These are phyloP conservation scores for Cystobasidium ongulense DNA, from an alignment of 768 basidiomycete species.

Conservation along the genomic window DNA sequence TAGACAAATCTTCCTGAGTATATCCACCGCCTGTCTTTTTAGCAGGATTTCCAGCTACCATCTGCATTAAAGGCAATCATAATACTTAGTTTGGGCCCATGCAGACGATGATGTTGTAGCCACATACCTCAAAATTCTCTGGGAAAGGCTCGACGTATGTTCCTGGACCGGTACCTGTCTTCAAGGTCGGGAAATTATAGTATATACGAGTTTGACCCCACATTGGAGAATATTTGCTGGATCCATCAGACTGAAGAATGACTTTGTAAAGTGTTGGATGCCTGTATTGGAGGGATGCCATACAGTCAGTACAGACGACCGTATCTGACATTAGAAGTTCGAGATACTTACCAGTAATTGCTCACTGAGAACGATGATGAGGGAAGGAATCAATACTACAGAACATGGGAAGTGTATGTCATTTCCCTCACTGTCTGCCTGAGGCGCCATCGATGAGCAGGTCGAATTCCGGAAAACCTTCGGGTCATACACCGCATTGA, in stretches of 20 bases:
- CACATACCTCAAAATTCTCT: conserved; percentile 15
- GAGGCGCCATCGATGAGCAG: conserved; percentile 2
- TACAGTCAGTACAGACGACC: not conserved
- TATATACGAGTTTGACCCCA: conserved; percentile 26
- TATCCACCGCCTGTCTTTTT: conserved; percentile 23
- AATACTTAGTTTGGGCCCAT: not conserved
- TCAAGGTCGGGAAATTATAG: conserved; percentile 29
- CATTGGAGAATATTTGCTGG: conserved; percentile 13
- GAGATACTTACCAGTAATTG: not conserved
- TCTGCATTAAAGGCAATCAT: not conserved
- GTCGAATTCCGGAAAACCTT: conserved; percentile 1
- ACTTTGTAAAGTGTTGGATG: conserved; percentile 24
- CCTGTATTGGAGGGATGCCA: not conserved
- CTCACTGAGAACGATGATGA: not conserved
- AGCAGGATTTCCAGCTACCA: conserved; percentile 25
- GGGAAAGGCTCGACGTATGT: conserved; percentile 28
- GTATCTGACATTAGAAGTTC: too few relatives aligned
- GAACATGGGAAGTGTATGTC: not conserved
- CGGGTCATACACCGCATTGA: conserved; percentile 11
- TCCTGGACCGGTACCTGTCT: conserved; percentile 7
- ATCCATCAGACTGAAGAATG: not conserved
- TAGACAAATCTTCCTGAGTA: conserved; percentile 12
- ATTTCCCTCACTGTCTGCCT: conserved; percentile 8
- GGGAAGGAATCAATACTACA: not conserved
- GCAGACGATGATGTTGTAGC: not conserved